Conservation (phyloP, 257 asterid genomes). For the Ligustrum vulgare region DNA sequence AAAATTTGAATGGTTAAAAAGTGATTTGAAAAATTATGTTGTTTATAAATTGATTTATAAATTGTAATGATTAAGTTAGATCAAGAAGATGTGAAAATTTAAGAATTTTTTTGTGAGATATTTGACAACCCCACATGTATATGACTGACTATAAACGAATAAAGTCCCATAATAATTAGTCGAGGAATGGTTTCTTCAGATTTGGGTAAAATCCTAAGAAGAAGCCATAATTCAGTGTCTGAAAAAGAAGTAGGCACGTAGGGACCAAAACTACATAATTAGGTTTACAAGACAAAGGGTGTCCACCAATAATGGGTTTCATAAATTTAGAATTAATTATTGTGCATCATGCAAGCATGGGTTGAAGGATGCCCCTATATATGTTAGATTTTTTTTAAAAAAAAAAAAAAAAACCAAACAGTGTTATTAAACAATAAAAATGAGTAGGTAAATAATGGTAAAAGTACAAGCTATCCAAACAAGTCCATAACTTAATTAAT, state of each 20-base stretch:
- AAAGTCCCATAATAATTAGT: not conserved
- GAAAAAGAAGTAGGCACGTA: constrained; percentile 33
- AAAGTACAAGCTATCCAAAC: too few relatives aligned
- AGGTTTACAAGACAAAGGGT: constrained; percentile 27
- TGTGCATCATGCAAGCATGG: constrained; percentile 4
- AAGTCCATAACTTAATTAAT: too few relatives aligned
- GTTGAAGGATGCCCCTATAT: not conserved
- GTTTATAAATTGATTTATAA: too few relatives aligned
- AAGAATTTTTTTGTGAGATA: constrained; percentile 11
- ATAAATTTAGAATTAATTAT: not conserved
- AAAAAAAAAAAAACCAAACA: too few relatives aligned
- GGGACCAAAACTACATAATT: constrained; percentile 19
- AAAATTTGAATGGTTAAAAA: too few relatives aligned
- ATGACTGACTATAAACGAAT: not conserved
- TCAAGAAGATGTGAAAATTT: not conserved
- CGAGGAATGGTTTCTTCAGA: constrained; percentile 24
- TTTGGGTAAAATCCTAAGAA: constrained; percentile 34
- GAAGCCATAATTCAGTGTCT: constrained; percentile 47
- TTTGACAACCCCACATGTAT: constrained; percentile 34
- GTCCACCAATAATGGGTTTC: constrained; percentile 32
- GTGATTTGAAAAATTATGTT: too few relatives aligned
- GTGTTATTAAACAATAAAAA: too few relatives aligned
- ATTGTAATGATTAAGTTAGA: too few relatives aligned
- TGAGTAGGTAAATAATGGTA: too few relatives aligned
- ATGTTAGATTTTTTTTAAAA: too few relatives aligned